These are phyloP conservation scores for Xerocomellus amylosporus DNA, from an alignment of 768 basidiomycete species.

Conservation along the genomic window DNA sequence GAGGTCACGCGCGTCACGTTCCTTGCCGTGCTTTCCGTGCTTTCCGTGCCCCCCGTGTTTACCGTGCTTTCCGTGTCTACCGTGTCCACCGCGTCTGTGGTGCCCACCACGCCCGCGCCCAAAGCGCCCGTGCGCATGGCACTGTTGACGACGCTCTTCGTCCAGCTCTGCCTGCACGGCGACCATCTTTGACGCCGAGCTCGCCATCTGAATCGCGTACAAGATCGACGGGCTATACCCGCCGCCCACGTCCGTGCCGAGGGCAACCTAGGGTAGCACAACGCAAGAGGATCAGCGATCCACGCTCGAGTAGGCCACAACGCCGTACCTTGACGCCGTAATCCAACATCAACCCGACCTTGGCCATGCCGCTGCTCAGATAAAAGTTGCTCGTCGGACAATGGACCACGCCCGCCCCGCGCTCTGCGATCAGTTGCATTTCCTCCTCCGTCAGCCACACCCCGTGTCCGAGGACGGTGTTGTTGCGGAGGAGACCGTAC, in stretches of 20 bases:
- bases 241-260: slow-evolving; percentile 89
- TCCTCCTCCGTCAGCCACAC: slow-evolving; percentile 74
- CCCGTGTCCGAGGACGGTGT: slow-evolving; percentile 85
- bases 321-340: slow-evolving; percentile 68
- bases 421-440: slow-evolving; percentile 59
- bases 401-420: slow-evolving; percentile 77
- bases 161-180: slow-evolving; percentile 41
- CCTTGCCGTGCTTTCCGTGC: neutral
- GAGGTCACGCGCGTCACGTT: neutral
- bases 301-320: no score
- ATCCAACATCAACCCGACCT: slow-evolving; percentile 74
- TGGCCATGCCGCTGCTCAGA: slow-evolving; percentile 77
- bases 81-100: neutral
- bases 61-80: neutral
- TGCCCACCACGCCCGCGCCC: neutral
- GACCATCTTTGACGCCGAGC: slow-evolving; percentile 75
- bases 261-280: slow-evolving; percentile 61
- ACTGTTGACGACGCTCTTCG: slow-evolving; percentile 3
- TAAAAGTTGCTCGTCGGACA: slow-evolving; percentile 95
- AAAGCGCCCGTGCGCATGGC: neutral
- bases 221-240: slow-evolving; percentile 81
- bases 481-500: slow-evolving; percentile 64
- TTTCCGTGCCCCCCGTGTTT: neutral
- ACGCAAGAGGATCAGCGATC: neutral
- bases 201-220: slow-evolving; percentile 67